These are phyloP conservation scores for Xylaria acuta DNA, from an alignment of 495 filamentous ascomycete genomes.

Conservation along the genomic window DNA sequence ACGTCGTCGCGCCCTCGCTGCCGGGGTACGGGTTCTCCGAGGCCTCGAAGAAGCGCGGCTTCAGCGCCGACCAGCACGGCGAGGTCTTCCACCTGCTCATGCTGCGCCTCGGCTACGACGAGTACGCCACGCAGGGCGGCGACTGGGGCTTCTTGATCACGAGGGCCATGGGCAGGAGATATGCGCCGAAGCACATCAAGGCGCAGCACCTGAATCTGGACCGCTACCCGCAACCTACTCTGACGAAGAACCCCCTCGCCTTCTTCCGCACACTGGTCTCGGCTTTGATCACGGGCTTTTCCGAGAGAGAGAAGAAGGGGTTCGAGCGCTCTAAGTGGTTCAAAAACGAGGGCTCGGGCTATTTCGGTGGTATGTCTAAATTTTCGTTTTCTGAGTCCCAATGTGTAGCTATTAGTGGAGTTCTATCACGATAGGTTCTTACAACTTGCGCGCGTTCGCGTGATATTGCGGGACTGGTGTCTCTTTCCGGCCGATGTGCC, in stretches of 20 bases:
- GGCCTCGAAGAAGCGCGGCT: constrained; percentile 53
- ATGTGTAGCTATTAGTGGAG: not conserved
- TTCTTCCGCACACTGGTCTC: constrained; percentile 13
- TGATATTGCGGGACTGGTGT: not conserved
- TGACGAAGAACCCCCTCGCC: constrained; percentile 8
- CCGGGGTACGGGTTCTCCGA: constrained; percentile 68
- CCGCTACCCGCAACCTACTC: constrained; percentile 16
- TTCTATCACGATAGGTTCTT: not conserved
- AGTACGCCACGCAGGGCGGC: constrained; percentile 70
- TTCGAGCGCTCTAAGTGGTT: constrained; percentile 54
- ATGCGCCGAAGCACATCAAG: constrained; percentile 26
- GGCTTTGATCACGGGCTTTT: constrained; percentile 21
- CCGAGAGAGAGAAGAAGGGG: constrained; percentile 31
- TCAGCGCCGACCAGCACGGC: constrained; percentile 62
- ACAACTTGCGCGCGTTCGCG: not conserved
- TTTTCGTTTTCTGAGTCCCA: not conserved
- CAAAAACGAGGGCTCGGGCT: constrained; percentile 52
- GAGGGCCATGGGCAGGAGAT: constrained; percentile 56
- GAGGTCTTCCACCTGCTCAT: constrained; percentile 65
- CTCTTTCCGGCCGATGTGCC: not conserved
- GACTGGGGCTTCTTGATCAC: constrained; percentile 68
- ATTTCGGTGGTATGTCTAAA: constrained; percentile 37
- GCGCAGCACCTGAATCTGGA: constrained; percentile 27
- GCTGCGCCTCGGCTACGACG: constrained; percentile 62
- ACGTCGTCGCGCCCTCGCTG: constrained; percentile 67